Conservation (phyloP, 306 rosid species). For the Senna tora region DNA sequence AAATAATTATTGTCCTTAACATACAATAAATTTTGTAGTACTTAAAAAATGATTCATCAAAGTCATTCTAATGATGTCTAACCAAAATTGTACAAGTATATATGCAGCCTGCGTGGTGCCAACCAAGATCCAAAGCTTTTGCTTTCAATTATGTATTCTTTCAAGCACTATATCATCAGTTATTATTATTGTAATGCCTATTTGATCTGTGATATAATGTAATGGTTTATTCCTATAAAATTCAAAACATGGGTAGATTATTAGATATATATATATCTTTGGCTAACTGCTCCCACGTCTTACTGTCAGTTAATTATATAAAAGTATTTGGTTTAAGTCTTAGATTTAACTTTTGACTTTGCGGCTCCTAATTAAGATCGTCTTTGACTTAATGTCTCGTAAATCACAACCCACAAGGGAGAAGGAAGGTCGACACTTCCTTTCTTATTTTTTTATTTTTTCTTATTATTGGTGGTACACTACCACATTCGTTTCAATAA, state of each 20-base stretch:
- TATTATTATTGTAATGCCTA: neutral
- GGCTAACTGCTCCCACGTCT: constrained; percentile 23
- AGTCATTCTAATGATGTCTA: too few species aligned
- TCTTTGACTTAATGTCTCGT: neutral
- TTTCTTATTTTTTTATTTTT: too few species aligned
- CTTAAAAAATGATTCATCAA: too few species aligned
- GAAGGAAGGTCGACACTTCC: neutral
- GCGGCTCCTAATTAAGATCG: neutral
- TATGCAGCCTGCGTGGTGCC: constrained; percentile 9
- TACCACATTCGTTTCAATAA: too few species aligned
- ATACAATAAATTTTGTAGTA: too few species aligned
- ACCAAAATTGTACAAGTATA: too few species aligned
- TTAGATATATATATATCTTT: neutral
- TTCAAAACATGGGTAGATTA: neutral
- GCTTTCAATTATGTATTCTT: constrained; percentile 8
- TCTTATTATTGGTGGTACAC: too few species aligned
- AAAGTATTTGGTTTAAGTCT: constrained; percentile 7
- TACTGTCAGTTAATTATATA: neutral
- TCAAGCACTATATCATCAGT: neutral
- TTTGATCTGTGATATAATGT: neutral
- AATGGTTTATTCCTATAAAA: neutral
- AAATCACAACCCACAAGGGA: neutral
- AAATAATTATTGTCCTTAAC: too few species aligned
- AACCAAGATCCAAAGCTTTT: constrained; percentile 19
- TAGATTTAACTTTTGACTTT: constrained; percentile 28